These are phyloP conservation scores for Cercospora sp. DNA, from an alignment of 2,329 filamentous ascomycete species.

Conservation along the genomic window DNA sequence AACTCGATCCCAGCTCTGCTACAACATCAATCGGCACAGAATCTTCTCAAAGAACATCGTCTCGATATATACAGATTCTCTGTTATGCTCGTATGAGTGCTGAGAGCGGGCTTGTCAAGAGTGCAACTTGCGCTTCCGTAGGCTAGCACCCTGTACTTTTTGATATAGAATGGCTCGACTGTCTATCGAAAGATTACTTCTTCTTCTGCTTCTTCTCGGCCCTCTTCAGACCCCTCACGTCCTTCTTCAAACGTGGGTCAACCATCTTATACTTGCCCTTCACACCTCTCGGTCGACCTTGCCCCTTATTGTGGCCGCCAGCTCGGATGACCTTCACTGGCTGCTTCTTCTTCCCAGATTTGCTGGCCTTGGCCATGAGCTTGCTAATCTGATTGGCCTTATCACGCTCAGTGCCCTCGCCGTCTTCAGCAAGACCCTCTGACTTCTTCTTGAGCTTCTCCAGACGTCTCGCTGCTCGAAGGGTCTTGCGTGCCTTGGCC, in stretches of 20 bases:
- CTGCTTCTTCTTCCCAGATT: slow-evolving; percentile 68
- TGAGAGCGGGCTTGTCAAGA: background rate
- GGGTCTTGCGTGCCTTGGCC: slow-evolving; percentile 94
- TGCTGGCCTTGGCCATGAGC: slow-evolving; percentile 76
- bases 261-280: slow-evolving; percentile 99
- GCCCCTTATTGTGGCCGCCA: slow-evolving; percentile 76
- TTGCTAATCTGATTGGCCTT: slow-evolving; percentile 83
- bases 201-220: slow-evolving; percentile 62
- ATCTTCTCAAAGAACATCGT: background rate
- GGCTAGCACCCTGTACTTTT: background rate
- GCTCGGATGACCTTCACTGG: slow-evolving; percentile 89
- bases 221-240: slow-evolving; percentile 83
- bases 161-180: background rate
- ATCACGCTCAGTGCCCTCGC: slow-evolving; percentile 83
- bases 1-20: slow-evolving; percentile 27
- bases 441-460: slow-evolving; percentile 98
- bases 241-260: slow-evolving; percentile 93
- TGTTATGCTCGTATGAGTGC: background rate
- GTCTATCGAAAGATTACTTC: slow-evolving; percentile 16
- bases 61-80: background rate
- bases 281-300: slow-evolving; percentile 84
- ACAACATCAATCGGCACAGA: background rate
- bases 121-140: background rate
- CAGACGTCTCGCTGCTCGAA: slow-evolving; percentile 84
- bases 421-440: slow-evolving; percentile 75